Base-by-base conservation (phyloP, 2,329 filamentous ascomycete genomes). In the Lachnellula willkommii region DNA sequence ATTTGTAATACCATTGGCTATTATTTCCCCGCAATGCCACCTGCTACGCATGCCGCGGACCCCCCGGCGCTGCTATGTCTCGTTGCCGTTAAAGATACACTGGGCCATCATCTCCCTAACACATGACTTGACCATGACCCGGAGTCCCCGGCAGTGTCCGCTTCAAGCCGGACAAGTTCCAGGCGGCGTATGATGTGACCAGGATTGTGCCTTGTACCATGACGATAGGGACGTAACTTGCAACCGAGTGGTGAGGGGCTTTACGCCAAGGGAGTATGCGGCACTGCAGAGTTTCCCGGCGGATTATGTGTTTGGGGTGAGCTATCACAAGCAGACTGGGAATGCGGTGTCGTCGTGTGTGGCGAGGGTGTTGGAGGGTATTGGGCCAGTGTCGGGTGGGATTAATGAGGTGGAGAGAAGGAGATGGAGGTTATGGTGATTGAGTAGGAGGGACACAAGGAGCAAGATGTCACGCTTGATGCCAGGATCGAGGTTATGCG, bases 341-440 rank as follows among this genome's bases (percentile, higher is more conserved):
- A 93, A 94, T 65, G 89, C 89, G 0, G 90, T 93, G 15, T 87
- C 90, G 0, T 82, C 88, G 0, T 73, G 73, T 28, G 77, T 79
- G 0, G 82, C 82, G 2, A 70, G 71, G 26, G 70, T 76, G 0
- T 64, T 73, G 52, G 67, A 68, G 62, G 75, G 75, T 0, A 56
- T 64, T 32, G 70, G 65, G 63, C 77, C 73, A 2, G 74, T 72
- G 0, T 51, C 68, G 49, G 59, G 66, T 50, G 47, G 45, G 11
- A 50, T 50, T 9, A 66, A 69, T 62, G 60, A 64, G 45, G 24
- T 35, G 42, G 42, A 9, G 28, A 11, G 28, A 11, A 45, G 42
- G 42, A 45, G 42, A 20, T 20, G 11, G 12, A 20, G 42, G 42
- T 45, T 24, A 22, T 43, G 17, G 42, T 12, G 40, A 45, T 17